Base-by-base conservation (phyloP, 345 rosid species). In the Arabidopsis arenosa region DNA sequence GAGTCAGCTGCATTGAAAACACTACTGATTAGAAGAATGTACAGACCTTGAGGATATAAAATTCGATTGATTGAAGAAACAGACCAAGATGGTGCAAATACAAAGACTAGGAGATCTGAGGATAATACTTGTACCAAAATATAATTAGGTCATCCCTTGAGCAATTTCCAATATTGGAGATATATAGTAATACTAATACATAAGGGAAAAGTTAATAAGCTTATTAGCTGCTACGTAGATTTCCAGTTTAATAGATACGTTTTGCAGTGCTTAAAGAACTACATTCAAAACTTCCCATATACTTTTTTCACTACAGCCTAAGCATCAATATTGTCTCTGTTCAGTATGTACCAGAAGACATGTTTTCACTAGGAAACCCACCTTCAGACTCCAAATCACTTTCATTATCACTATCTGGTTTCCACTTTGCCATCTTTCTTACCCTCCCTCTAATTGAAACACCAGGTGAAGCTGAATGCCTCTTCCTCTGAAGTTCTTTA, bases 381-480 rank as follows among this genome's bases (percentile, higher is more conserved):
- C 99, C 81, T 72, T 87, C 96, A 77, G 89, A 87, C 72, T 85
- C 92, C 80, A 87, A 92, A 68, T 92, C 89, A 60, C 92, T 92
- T 80, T 95, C 99, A 77, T 59, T 87, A 74, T 95, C 97, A 68
- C 92, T 90, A 56, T 86, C 84, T 64, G 97, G 96, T 73, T 88
- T 86, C 96, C 93, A 84, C 74, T 84, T 92, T 45, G 99, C 93
- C 83, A 75, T 85, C 88, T 95, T 95, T 84, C 99, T 86, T 21
- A 95, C 93, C 79, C 99, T 90, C 75, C 99, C 97, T 76, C 87
- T 92, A 7, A 87, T 49, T 64, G 99, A 95, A 70, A 92, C 93
- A 77, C 89, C 96, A 52, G 97, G 92, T 33, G 91, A 80, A 35
- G 96, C 96, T 26, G 92, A 90, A 80, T 88, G 97, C 85, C 99